Conservation (phyloP, 495 filamentous ascomycete genomes). For the Aspergillus sparsus region DNA sequence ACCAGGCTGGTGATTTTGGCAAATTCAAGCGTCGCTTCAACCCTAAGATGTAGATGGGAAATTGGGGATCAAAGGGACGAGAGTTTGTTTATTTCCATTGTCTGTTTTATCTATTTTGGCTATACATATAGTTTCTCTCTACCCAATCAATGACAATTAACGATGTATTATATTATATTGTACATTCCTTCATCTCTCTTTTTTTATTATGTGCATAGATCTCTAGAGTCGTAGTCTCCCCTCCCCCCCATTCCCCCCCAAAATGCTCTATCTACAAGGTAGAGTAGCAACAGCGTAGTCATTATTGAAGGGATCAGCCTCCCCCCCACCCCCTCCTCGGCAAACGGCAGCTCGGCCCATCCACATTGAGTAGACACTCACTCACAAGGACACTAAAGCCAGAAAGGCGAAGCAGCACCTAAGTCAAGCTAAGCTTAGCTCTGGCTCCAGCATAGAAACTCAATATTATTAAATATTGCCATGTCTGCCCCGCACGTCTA, state of each 20-base stretch:
- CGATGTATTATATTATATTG: too few species aligned
- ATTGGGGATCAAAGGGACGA: not conserved
- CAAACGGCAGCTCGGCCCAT: constrained; percentile 14
- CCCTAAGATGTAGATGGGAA: constrained; percentile 6
- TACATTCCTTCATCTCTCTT: too few species aligned
- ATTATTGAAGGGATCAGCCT: not conserved
- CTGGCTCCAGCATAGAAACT: too few species aligned
- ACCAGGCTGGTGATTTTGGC: constrained; percentile 2
- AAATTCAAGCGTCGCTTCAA: constrained; percentile 10
- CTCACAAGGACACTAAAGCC: not conserved
- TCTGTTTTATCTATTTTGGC: not conserved
- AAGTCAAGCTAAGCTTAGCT: too few species aligned
- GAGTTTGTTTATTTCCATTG: not conserved
- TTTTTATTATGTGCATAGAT: too few species aligned
- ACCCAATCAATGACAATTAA: too few species aligned
- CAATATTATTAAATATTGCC: too few species aligned
- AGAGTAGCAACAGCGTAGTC: not conserved
- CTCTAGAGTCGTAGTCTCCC: not conserved
- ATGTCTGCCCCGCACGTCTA: too few species aligned
- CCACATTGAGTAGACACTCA: not conserved
- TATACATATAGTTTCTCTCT: not conserved
- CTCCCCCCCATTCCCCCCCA: not conserved
- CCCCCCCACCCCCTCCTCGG: constrained; percentile 7
- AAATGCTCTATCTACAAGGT: not conserved
- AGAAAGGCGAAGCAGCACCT: too few species aligned